phyloP scores from a whole-genome alignment of 2,329 filamentous ascomycete species.

The Xylaria sp. region DNA sequence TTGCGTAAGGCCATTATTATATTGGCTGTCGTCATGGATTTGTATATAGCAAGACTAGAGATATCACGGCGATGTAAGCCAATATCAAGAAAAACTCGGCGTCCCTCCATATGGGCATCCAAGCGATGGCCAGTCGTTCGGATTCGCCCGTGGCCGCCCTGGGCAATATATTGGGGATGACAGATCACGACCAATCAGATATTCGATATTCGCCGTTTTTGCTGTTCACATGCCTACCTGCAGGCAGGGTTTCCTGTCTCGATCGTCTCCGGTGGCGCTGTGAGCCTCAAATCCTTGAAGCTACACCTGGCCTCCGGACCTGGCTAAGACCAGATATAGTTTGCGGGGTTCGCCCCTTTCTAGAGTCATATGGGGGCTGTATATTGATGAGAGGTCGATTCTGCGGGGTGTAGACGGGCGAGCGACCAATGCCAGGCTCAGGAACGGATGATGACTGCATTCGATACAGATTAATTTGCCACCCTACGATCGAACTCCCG shows the following conservation, averaged over 20 bases:
- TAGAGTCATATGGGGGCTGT: constrained; percentile 28
- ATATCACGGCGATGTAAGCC: constrained; percentile 17
- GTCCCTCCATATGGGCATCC: constrained; percentile 28
- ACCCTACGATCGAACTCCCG: constrained; percentile 35
- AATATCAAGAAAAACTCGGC: constrained; percentile 23
- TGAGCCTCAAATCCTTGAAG: constrained; percentile 35
- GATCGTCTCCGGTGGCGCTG: constrained; percentile 22
- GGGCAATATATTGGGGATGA: constrained; percentile 21
- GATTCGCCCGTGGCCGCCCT: constrained; percentile 8
- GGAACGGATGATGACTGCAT: constrained; percentile 31
- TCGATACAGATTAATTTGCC: constrained; percentile 37
- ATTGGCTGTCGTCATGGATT: constrained; percentile 16
- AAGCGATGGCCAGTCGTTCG: constrained; percentile 17
- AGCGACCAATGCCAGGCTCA: constrained; percentile 28
- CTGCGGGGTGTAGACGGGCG: constrained; percentile 31
- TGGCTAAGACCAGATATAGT: constrained; percentile 4
- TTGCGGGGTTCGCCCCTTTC: constrained; percentile 31
- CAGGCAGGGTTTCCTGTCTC: constrained; percentile 16
- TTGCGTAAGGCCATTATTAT: constrained; percentile 14
- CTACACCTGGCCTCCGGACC: constrained; percentile 14
- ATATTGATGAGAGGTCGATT: constrained; percentile 29
- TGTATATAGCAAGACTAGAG: constrained; percentile 32
- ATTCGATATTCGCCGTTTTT: neutral
- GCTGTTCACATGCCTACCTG: constrained; percentile 33
- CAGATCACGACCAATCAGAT: constrained; percentile 23